These are phyloP conservation scores for Chrysanthemum seticuspe DNA, from an alignment of 129 eudicot genomes.

Conservation along the genomic window DNA sequence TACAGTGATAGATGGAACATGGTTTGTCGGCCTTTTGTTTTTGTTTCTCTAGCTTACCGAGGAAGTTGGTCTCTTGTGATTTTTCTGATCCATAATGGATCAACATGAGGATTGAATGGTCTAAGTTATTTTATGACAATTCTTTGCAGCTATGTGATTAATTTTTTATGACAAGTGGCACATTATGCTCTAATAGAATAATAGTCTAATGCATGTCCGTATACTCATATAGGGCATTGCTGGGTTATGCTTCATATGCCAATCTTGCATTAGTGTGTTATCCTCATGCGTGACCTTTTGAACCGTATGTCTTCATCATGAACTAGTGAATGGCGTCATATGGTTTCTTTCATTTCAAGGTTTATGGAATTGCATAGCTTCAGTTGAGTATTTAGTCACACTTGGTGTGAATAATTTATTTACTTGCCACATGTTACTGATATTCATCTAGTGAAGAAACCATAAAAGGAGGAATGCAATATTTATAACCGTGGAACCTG, in stretches of 20 bases:
- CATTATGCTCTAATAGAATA: conserved; percentile 4
- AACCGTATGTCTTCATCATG: background rate
- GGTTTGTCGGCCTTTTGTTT: too few species aligned
- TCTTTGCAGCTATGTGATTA: background rate
- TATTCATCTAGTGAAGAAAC: background rate
- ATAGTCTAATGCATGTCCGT: background rate
- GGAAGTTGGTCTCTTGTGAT: too few species aligned
- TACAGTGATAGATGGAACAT: background rate
- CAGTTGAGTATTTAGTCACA: background rate
- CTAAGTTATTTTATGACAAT: background rate
- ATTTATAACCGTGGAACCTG: conserved; percentile 6
- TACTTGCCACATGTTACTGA: background rate
- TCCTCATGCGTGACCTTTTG: background rate
- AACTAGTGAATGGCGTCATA: background rate
- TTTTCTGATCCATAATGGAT: too few species aligned
- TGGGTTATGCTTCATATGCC: background rate
- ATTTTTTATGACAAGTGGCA: conserved; percentile 3
- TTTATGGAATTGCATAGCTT: background rate
- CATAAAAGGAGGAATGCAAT: conserved; percentile 7
- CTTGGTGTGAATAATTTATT: too few species aligned
- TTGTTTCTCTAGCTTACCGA: too few species aligned
- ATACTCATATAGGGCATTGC: background rate
- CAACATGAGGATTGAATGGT: background rate
- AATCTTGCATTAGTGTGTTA: background rate
- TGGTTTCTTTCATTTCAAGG: background rate